Evolutionary conservation across 208 protist species (phyloP).

Genomic region (Crithidia bombi): DNA sequence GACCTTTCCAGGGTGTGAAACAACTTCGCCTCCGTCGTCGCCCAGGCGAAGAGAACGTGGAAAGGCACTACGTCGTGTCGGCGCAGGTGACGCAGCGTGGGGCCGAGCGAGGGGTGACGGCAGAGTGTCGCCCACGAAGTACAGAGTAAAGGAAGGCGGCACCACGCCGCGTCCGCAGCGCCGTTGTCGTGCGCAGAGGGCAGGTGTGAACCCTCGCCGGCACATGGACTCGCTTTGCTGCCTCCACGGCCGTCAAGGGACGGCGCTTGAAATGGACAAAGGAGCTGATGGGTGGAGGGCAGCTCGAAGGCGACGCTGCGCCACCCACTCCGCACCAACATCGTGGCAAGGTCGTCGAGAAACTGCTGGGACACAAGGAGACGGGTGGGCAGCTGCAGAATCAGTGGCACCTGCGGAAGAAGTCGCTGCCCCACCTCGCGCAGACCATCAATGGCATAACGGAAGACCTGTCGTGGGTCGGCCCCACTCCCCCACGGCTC

Average conservation of each 20-base stretch:
- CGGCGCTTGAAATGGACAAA: too few relatives aligned
- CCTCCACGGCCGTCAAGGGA: neutral
- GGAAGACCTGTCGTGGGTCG: conserved; percentile 28
- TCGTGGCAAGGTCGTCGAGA: conserved; percentile 35
- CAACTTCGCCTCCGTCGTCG: conserved; percentile 31
- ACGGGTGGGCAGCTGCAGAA: conserved; percentile 59
- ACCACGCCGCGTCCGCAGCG: conserved; percentile 32
- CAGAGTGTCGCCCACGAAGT: conserved; percentile 42
- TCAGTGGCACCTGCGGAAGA: conserved; percentile 32
- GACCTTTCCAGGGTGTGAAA: conserved; percentile 36
- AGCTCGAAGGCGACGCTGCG: conserved; percentile 53
- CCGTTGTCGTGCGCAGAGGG: neutral
- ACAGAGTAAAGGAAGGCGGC: conserved; percentile 39
- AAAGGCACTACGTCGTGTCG: conserved; percentile 51
- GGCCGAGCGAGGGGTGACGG: conserved; percentile 21
- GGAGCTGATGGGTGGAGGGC: conserved; percentile 44
- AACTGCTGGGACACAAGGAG: conserved; percentile 63
- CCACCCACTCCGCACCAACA: conserved; percentile 26
- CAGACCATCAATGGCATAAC: conserved; percentile 28
- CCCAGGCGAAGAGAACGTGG: conserved; percentile 64
- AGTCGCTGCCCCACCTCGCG: conserved; percentile 22
- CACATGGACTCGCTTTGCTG: neutral
- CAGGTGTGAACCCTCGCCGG: neutral
- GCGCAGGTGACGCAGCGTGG: conserved; percentile 30
- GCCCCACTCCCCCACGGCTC: conserved; percentile 42